These are phyloP conservation scores for Vigna trinervia DNA, from an alignment of 306 rosid species.

Conservation along the genomic window DNA sequence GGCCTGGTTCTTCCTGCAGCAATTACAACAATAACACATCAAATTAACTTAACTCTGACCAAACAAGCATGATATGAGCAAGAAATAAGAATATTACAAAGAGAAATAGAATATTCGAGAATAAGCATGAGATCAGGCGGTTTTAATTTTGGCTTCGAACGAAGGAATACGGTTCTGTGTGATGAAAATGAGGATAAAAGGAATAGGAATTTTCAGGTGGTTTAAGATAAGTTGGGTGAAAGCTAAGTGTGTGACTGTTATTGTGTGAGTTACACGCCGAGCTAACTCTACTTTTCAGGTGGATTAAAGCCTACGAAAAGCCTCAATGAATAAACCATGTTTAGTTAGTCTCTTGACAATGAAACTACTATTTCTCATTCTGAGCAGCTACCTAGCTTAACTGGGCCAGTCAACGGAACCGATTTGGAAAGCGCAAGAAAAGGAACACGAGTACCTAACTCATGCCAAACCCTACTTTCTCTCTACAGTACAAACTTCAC, in stretches of 20 bases:
- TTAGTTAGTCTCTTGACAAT: slow-evolving; percentile 39
- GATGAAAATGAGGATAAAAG: slow-evolving; percentile 20
- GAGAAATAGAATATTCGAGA: slow-evolving; percentile 4
- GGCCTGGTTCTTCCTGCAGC: slow-evolving; percentile 80
- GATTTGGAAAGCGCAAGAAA: slow-evolving; percentile 31
- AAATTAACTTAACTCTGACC: slow-evolving; percentile 14
- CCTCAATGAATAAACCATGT: slow-evolving; percentile 33
- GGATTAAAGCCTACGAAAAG: slow-evolving; percentile 49
- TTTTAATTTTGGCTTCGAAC: background rate
- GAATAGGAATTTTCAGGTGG: slow-evolving; percentile 49
- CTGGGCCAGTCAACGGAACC: slow-evolving; percentile 41
- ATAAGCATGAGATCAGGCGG: background rate
- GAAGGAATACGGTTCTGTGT: slow-evolving; percentile 13
- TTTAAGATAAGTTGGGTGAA: slow-evolving; percentile 48
- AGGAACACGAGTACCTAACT: slow-evolving; percentile 42
- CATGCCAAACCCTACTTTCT: slow-evolving; percentile 55
- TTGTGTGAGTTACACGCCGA: slow-evolving; percentile 44
- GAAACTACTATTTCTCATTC: slow-evolving; percentile 35
- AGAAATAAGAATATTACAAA: slow-evolving; percentile 21
- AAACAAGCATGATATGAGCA: background rate
- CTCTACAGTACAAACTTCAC: slow-evolving; percentile 3
- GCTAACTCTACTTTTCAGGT: slow-evolving; percentile 51
- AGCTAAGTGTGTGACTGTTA: slow-evolving; percentile 55
- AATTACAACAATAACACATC: background rate
- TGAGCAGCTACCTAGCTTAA: slow-evolving; percentile 15